These are phyloP conservation scores for Phaeosphaeria sp. DNA, from an alignment of 2,329 filamentous ascomycete species.

Conservation along the genomic window DNA sequence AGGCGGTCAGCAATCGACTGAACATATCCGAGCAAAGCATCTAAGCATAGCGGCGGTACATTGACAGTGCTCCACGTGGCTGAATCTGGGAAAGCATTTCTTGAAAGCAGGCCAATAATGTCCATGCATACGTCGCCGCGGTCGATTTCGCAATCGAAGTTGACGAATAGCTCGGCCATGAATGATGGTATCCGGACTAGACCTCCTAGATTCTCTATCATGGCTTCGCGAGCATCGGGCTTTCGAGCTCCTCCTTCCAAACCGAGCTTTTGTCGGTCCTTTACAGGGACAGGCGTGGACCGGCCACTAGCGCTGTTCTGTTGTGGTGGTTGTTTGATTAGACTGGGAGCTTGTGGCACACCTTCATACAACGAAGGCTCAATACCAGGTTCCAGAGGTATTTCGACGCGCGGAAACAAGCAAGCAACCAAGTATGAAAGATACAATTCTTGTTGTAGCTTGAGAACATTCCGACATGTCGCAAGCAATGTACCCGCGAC, in stretches of 20 bases:
- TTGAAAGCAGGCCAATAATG: constrained; percentile 87
- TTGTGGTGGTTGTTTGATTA: constrained; percentile 79
- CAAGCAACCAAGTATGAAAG: constrained; percentile 93
- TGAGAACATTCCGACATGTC: constrained; percentile 88
- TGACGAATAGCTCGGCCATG: constrained; percentile 94
- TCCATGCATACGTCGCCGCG: constrained; percentile 92
- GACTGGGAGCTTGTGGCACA: constrained; percentile 87
- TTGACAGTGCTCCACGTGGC: constrained; percentile 99
- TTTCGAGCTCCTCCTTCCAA: constrained; percentile 90
- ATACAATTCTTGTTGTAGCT: constrained; percentile 95
- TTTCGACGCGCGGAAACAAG: constrained; percentile 90
- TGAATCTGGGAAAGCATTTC: constrained; percentile 95
- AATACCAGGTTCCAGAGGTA: constrained; percentile 87
- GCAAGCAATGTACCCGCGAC: constrained; percentile 90
- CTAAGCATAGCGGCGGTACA: constrained; percentile 91
- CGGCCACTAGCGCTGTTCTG: constrained; percentile 74
- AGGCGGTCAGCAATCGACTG: constrained; percentile 90
- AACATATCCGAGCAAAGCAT: constrained; percentile 87
- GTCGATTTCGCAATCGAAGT: constrained; percentile 96
- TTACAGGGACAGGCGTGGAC: constrained; percentile 87
- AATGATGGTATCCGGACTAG: constrained; percentile 92
- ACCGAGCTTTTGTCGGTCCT: constrained; percentile 89
- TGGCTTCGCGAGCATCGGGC: constrained; percentile 94
- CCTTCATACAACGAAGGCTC: constrained; percentile 91
- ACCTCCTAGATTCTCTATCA: constrained; percentile 96